Conservation (phyloP, 2,329 filamentous ascomycete genomes). For the Pseudopyricularia javanii region DNA sequence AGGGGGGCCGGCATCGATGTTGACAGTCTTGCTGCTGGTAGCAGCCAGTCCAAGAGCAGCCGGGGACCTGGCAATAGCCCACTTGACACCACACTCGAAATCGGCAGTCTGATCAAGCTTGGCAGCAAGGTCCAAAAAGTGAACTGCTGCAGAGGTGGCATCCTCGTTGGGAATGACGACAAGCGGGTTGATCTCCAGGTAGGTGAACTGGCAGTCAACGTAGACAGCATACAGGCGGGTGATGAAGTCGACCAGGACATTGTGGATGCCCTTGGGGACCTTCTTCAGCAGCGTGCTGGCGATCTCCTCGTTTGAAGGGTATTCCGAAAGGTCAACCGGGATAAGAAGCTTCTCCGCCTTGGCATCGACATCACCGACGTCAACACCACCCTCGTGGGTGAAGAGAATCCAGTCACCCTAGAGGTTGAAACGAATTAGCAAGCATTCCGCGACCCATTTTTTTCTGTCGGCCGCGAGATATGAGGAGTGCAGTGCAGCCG, state of each 20-base stretch:
- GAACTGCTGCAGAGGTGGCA: conserved; percentile 81
- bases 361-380: conserved; percentile 96
- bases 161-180: conserved; percentile 94
- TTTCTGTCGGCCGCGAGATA: not conserved
- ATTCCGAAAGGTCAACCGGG: conserved; percentile 86
- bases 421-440: not conserved
- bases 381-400: conserved; percentile 98
- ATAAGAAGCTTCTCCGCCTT: conserved; percentile 99
- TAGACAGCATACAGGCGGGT: conserved; percentile 96
- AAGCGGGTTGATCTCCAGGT: conserved; percentile 98
- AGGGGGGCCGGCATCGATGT: conserved; percentile 88
- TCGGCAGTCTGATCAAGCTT: conserved; percentile 99
- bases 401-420: conserved; percentile 99
- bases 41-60: conserved; percentile 74
- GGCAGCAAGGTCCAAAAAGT: conserved; percentile 97
- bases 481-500: not conserved
- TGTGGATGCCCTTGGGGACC: conserved; percentile 90
- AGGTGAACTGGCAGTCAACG: conserved; percentile 99
- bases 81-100: conserved; percentile 98
- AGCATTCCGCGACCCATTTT: not conserved
- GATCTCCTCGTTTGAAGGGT: conserved; percentile 92
- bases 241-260: conserved; percentile 98
- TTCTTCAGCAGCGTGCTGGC: conserved; percentile 77
- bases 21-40: conserved; percentile 63
- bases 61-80: conserved; percentile 89